A percentile compares a stretch with the other conserved stretches of the same genome.
phyloP scores from a whole-genome alignment of 1,284 basidiomycete genomes.

The Leccinum subrobustum region DNA sequence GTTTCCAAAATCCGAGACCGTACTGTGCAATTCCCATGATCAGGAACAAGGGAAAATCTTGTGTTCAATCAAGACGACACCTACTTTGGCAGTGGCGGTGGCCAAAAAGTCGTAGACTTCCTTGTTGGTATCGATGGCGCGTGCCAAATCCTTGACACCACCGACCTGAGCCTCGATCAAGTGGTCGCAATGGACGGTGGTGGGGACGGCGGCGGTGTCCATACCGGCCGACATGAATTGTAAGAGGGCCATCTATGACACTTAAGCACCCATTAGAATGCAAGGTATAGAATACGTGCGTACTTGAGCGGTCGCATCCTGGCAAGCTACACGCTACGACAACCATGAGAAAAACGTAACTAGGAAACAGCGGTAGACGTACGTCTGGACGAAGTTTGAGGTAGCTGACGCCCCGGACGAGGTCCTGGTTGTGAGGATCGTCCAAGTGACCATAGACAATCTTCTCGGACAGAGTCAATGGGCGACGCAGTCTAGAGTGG shows the following conservation, averaged over 20 bases:
- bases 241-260: constrained; percentile 90
- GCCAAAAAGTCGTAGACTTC: constrained; percentile 99
- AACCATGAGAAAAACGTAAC: constrained; percentile 14
- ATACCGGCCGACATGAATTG: constrained; percentile 99
- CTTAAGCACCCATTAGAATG: constrained; percentile 32
- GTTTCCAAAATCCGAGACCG: constrained; percentile 99
- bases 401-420: constrained; percentile 85
- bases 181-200: constrained; percentile 99
- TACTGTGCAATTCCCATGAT: constrained; percentile 50
- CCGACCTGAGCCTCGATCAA: constrained; percentile 97
- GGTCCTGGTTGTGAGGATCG: constrained; percentile 89
- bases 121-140: constrained; percentile 94
- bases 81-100: constrained; percentile 90
- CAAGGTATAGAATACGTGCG: constrained; percentile 33
- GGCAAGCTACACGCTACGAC: constrained; percentile 93
- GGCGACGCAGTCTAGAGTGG: constrained; percentile 77
- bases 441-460: constrained; percentile 98
- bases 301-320: constrained; percentile 94
- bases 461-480: constrained; percentile 97
- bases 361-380: constrained; percentile 31
- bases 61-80: constrained; percentile 13
- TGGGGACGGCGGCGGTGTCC: constrained; percentile 95
- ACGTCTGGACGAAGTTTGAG: constrained; percentile 96
- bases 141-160: constrained; percentile 89
- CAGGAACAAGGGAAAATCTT: not conserved